These are phyloP conservation scores for Vigna angularis DNA, from an alignment of 306 rosid genomes.

Conservation along the genomic window DNA sequence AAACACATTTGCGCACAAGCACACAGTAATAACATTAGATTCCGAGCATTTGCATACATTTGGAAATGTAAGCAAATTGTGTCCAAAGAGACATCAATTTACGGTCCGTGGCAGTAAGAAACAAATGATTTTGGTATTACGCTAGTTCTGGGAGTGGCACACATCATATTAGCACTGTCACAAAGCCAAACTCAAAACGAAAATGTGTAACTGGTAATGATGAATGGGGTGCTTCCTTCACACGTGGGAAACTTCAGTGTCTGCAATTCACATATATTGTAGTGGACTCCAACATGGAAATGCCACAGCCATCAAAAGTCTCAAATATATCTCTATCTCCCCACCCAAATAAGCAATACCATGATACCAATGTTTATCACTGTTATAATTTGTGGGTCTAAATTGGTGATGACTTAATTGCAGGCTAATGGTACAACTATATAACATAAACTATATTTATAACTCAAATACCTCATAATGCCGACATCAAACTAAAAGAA, in stretches of 20 bases:
- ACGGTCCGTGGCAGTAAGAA: neutral
- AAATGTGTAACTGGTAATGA: conserved; percentile 11
- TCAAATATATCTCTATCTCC: conserved; percentile 27
- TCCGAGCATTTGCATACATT: neutral
- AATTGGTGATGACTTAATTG: conserved; percentile 45
- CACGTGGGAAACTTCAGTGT: conserved; percentile 44
- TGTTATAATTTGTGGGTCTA: conserved; percentile 42
- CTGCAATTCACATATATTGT: conserved; percentile 27
- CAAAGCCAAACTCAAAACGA: conserved; percentile 28
- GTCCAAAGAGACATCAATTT: neutral
- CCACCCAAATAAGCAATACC: conserved; percentile 28
- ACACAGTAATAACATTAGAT: conserved; percentile 7
- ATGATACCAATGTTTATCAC: neutral
- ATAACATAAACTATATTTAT: conserved; percentile 21
- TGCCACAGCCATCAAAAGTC: conserved; percentile 35
- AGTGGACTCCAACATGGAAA: conserved; percentile 61
- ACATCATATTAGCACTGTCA: conserved; percentile 62
- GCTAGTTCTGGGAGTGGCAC: conserved; percentile 54
- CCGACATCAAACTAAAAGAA: conserved; percentile 23
- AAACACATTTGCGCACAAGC: neutral
- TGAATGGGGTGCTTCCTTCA: conserved; percentile 22
- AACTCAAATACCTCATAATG: neutral
- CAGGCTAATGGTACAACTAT: neutral
- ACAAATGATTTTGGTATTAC: conserved; percentile 3
- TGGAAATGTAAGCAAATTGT: neutral